Conservation (phyloP, 805 yeast species). For the Nakazawaea molendinolei region DNA sequence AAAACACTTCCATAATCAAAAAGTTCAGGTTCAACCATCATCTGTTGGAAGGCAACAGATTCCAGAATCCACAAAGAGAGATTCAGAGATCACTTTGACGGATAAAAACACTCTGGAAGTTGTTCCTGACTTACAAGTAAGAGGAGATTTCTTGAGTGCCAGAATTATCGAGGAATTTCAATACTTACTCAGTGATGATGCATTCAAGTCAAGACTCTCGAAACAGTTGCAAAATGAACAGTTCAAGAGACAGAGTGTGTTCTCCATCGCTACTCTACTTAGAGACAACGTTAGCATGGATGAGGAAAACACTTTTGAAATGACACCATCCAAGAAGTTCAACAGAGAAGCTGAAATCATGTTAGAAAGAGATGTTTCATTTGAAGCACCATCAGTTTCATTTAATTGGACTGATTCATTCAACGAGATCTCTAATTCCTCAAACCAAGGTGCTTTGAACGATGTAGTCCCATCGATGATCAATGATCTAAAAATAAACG, state of each 20-base stretch:
- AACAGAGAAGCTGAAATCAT: neutral
- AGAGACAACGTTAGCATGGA: conserved; percentile 9
- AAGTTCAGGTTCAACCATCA: too few relatives aligned
- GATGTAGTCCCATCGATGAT: conserved; percentile 14
- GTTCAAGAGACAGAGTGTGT: conserved; percentile 16
- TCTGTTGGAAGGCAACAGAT: too few relatives aligned
- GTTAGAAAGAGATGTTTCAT: conserved; percentile 15
- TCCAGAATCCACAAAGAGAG: too few relatives aligned
- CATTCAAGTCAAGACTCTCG: conserved; percentile 19
- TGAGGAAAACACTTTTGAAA: conserved; percentile 12
- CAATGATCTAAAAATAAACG: conserved; percentile 10
- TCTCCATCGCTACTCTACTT: conserved; percentile 15
- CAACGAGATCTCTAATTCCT: conserved; percentile 14
- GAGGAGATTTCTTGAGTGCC: conserved; percentile 63
- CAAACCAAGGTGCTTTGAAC: conserved; percentile 6
- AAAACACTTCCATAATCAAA: conserved; percentile 21
- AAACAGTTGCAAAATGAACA: conserved; percentile 16
- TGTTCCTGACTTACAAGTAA: conserved; percentile 20
- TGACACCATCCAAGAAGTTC: conserved; percentile 18
- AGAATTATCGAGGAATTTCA: conserved; percentile 67
- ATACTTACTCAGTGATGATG: conserved; percentile 18
- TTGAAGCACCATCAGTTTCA: conserved; percentile 27
- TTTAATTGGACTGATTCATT: conserved; percentile 30
- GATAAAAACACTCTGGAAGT: conserved; percentile 7
- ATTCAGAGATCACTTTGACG: conserved; percentile 5